Base-by-base conservation (phyloP, 2,329 filamentous ascomycete genomes). In the Sporothrix mexicana region DNA sequence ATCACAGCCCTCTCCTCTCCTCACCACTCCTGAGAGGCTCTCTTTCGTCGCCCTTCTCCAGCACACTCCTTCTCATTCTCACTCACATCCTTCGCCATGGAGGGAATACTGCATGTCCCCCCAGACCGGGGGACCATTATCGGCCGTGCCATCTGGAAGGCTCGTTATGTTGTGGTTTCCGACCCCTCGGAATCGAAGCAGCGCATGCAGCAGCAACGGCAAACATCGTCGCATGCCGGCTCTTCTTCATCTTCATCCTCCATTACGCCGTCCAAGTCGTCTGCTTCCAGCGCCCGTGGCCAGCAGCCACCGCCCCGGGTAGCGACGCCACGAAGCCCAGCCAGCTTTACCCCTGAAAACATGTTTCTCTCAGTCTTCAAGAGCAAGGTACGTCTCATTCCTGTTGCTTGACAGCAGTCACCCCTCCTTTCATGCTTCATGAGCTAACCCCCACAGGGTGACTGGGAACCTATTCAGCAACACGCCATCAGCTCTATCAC, bases 111-210 rank as follows among this genome's bases (percentile, higher is more conserved):
- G 77, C 79, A 84, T 71, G 80, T 85, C 43, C 86, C 86, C 70
- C 86, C 86, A 2, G 86, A 88, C 76, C 81, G 85, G 77, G 83
- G 84, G 51, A 84, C 84, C 61, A 85, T 88, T 67, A 83, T 88
- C 71, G 85, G 86, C 66, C 82, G 84, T 71, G 83, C 85, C 20
- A 73, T 84, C 49, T 88, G 86, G 86, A 88, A 88, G 88, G 77
- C 85, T 78, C 88, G 89, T 80, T 90, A 88, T 79, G 85, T 91
- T 66, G 83, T 89, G 72, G 82, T 90, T 72, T 88, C 88, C 78
- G 78, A 72, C 75, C 80, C 43, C 78, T 79, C 62, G 81, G 82
- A 76, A 82, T 84, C 55, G 77, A 79, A 51, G 45, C 71, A 71
- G 25, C 70, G 59, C 12, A 17, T 69, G 57, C 69, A 61, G 25